phyloP scores from a whole-genome alignment of 805 yeast species.

The Wickerhamomyces bovis region DNA sequence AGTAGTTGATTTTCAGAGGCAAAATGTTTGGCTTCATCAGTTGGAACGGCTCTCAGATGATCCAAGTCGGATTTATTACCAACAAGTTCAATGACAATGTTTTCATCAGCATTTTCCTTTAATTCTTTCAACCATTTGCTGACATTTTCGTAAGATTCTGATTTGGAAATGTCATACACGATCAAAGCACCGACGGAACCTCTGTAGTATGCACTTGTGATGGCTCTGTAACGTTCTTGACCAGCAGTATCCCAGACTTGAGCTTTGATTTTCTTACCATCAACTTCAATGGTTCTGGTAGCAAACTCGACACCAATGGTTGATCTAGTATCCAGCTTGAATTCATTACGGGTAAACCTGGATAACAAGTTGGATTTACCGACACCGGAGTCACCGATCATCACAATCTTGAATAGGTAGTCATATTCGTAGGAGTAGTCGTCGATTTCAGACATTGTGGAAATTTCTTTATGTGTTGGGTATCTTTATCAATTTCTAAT shows the following conservation, averaged over 20 bases:
- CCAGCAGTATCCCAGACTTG: conserved; percentile 99
- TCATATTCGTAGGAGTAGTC: conserved; percentile 82
- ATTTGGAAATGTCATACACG: conserved; percentile 91
- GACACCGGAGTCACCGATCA: conserved; percentile 96
- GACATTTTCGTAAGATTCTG: conserved; percentile 79
- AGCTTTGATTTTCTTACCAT: conserved; percentile 78
- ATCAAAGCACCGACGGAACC: conserved; percentile 98
- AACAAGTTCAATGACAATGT: conserved; percentile 88
- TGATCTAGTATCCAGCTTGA: conserved; percentile 87
- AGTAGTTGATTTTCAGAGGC: conserved; percentile 88
- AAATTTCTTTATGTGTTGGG: neutral
- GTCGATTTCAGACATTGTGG: conserved; percentile 33
- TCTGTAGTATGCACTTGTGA: conserved; percentile 93
- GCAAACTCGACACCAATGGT: conserved; percentile 99
- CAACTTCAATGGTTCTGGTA: conserved; percentile 86
- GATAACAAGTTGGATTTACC: conserved; percentile 93
- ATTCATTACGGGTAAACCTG: conserved; percentile 92
- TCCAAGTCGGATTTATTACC: conserved; percentile 90
- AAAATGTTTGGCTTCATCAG: conserved; percentile 93
- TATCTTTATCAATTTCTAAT: neutral
- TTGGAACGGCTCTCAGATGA: conserved; percentile 93
- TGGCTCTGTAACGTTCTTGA: conserved; percentile 96
- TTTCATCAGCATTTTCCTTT: conserved; percentile 88
- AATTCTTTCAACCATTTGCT: conserved; percentile 88
- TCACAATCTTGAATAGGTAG: conserved; percentile 85